Conservation (phyloP, 1,139 yeast species). For the Starmera stellimalicola region DNA sequence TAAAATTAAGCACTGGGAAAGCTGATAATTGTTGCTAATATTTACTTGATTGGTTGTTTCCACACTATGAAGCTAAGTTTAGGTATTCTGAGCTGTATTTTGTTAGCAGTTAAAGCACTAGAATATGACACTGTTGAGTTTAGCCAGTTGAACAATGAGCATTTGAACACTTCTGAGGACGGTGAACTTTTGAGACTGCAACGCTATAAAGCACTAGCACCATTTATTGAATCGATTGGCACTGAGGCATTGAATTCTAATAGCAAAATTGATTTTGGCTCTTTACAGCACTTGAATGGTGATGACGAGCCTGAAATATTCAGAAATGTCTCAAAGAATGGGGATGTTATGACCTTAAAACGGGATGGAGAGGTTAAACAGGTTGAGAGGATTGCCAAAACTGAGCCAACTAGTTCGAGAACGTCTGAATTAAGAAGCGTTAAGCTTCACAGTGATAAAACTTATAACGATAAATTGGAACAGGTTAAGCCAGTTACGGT, state of each 20-base stretch:
- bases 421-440: too few relatives aligned
- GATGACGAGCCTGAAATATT: background rate
- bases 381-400: too few relatives aligned
- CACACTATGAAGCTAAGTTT: background rate
- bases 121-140: background rate
- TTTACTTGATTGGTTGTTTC: too few relatives aligned
- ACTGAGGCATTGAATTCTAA: background rate
- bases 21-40: too few relatives aligned
- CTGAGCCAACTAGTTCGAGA: too few relatives aligned
- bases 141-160: background rate
- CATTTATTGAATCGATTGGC: constrained; percentile 1
- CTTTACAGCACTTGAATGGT: background rate
- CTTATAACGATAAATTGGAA: too few relatives aligned
- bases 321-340: background rate
- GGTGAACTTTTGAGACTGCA: background rate
- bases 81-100: background rate
- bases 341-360: too few relatives aligned
- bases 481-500: too few relatives aligned
- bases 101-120: background rate
- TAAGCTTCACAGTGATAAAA: too few relatives aligned
- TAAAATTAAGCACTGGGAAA: too few relatives aligned
- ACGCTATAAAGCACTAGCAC: background rate
- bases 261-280: constrained; percentile 1
- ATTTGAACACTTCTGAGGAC: background rate
- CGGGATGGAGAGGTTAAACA: too few relatives aligned